Evolutionary conservation across 331 rosid species (phyloP), one percentile per base, ranked within the genome.

Genomic region (Dryas integrifolia): DNA sequence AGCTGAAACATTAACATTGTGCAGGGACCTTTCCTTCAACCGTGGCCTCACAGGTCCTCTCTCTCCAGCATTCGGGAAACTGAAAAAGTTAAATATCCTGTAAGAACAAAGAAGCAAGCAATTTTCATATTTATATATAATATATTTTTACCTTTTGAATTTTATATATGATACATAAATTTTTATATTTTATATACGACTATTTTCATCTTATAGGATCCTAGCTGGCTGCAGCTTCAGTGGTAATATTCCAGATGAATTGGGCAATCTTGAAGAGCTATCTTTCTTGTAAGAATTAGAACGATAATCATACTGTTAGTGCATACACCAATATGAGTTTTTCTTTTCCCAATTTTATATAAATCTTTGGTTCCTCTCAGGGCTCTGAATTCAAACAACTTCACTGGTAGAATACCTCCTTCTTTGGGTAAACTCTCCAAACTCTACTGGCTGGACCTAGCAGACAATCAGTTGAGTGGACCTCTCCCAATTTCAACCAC

Each of bases 171-270:
- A 24, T 13, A 12, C 55, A 11, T 56, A 4, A 62, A 11, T 60
- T 7, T 67, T 0, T 52, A 15, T 55, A 50, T 71, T 14, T 16
- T 30, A 44, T 43, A 43, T 7, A 3, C 0, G 56, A 56, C 45
- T 61, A 45, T 24, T 73, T 77, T 12, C 8, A 46, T 58, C 26
- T 67, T 75, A 79, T 79, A 95, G 99, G 86, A 88, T 88, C 79
- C 87, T 95, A 75, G 97, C 96, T 69, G 96, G 96, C 55, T 95
- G 99, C 68, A 11, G 90, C 72, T 95, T 95, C 84, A 89, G 76
- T 81, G 97, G 99, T 58, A 80, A 41, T 46, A 88, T 95, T 75
- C 99, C 99, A 43, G 83, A 86, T 65, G 88, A 85, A 79, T 52
- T 95, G 76, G 98, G 98, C 44, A 85, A 90, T 56, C 97, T 95